A percentile compares a stretch with the other conserved stretches of the same genome.
Conservation (phyloP, 441 rosid species). For the Adansonia rubrostipa region DNA sequence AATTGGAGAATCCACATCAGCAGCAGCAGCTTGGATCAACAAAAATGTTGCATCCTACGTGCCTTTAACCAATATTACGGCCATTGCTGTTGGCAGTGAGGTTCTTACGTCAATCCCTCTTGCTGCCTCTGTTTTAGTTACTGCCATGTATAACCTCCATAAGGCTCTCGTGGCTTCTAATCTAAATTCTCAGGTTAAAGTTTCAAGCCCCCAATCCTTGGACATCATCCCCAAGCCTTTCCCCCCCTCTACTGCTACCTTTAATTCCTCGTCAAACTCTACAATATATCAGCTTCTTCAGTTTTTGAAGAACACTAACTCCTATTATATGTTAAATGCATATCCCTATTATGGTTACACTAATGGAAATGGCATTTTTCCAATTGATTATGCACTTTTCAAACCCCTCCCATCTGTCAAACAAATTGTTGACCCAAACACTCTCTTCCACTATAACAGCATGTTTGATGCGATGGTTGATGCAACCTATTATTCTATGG, state of each 20-base stretch:
- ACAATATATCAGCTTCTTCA: constrained; percentile 80
- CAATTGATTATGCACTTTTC: constrained; percentile 84
- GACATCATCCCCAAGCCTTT: constrained; percentile 84
- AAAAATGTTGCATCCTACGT: constrained; percentile 80
- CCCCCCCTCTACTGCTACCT: constrained; percentile 88
- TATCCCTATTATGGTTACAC: constrained; percentile 93
- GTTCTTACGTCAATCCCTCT: constrained; percentile 78
- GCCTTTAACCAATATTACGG: constrained; percentile 87
- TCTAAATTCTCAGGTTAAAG: constrained; percentile 71
- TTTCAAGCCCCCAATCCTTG: constrained; percentile 84
- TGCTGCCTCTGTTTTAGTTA: constrained; percentile 66
- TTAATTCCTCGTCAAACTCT: constrained; percentile 74
- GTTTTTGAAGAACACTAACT: constrained; percentile 84
- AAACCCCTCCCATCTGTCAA: constrained; percentile 71
- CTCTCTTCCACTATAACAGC: constrained; percentile 82
- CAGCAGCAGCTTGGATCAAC: constrained; percentile 88
- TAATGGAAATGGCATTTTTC: constrained; percentile 74
- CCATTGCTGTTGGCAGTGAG: constrained; percentile 92
- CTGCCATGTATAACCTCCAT: constrained; percentile 84
- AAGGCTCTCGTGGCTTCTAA: constrained; percentile 85
- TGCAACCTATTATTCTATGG: constrained; percentile 87
- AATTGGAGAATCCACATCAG: constrained; percentile 73
- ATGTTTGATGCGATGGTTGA: constrained; percentile 99
- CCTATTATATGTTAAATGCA: constrained; percentile 85
- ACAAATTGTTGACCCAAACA: constrained; percentile 98